phyloP scores from a whole-genome alignment of 192 early-diverging fungal species.

The Gigaspora rosea region DNA sequence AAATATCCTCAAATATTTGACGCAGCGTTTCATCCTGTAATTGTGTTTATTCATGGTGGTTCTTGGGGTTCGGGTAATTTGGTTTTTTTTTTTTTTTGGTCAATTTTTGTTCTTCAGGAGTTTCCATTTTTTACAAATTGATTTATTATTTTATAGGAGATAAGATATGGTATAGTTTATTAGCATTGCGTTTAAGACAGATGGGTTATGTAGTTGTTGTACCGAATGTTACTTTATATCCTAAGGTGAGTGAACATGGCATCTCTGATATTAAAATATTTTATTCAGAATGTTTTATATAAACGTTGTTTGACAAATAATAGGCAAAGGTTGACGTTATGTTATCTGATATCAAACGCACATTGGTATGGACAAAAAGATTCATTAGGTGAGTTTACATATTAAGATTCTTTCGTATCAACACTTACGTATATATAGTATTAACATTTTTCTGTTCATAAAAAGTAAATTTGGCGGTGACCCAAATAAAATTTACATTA shows the following conservation, averaged over 20 bases:
- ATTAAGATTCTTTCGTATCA: not conserved
- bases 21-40: constrained; percentile 38
- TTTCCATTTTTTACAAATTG: not conserved
- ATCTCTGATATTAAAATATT: not conserved
- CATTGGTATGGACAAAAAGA: constrained; percentile 49
- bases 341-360: constrained; percentile 48
- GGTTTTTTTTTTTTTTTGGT: not conserved
- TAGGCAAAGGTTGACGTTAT: constrained; percentile 40
- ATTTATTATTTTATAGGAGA: not conserved
- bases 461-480: constrained; percentile 35
- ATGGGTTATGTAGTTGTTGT: constrained; percentile 59
- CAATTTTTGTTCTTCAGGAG: not conserved
- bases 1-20: not conserved
- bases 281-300: not conserved
- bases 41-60: constrained; percentile 60
- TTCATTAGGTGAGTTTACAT: constrained; percentile 28
- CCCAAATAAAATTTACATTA: constrained; percentile 38
- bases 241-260: constrained; percentile 36
- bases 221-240: constrained; percentile 57
- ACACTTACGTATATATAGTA: not conserved
- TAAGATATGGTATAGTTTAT: constrained; percentile 48
- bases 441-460: not conserved
- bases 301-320: not conserved
- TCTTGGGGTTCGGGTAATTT: constrained; percentile 51
- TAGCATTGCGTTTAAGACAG: constrained; percentile 50